Base-by-base conservation (phyloP, 164 flowering plant genomes). In the Annona squamosa region DNA sequence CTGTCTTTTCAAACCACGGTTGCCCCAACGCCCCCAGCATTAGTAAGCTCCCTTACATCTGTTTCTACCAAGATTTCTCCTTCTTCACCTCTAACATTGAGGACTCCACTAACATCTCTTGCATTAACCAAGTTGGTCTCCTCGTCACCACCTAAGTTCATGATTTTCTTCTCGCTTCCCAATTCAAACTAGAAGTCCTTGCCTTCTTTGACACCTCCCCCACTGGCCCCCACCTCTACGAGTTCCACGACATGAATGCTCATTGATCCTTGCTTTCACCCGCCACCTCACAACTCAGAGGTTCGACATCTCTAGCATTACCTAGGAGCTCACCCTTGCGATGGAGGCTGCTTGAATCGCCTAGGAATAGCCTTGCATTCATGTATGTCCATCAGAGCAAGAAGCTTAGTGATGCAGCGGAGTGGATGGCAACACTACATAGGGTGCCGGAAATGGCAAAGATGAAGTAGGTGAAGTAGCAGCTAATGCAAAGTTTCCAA, bases 41-140 rank as follows among this genome's bases (percentile, higher is more conserved):
- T 26, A 94, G 52, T 89, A 87, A 79, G 97, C 97, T 68, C 92
- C 95, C 0, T 26, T 82, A 92, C 52, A 88, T 94, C 77, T 63
- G 89, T 65, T 86, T 94, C n/a, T 66, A 77, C 65, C 78, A 68
- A 52, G 81, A 79, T 3, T 88, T 91, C 64, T 97, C 97, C 56
- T 89, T 91, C 87, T 45, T 84, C 5, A 85, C 91, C 46, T 73
- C 97, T 52, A 63, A 86, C 66, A 74, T 94, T 48, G 98, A 94
- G 64, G 95, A 94, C 63, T 18, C 72, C 79, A 94, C 98, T 46
- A 97, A 97, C 43, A 87, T 94, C 71, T 45, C 97, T 48, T 89
- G 92, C 48, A 84, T 84, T 61, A 97, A 94, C 74, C 98, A 94
- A 82, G 92, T 90, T 76, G 85, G 88, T 46, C 74, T 90, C 37